A percentile compares a stretch with the other conserved stretches of the same genome.
Evolutionary conservation across 2,329 filamentous ascomycete genomes (phyloP).

Genomic region (Claviceps arundinis): DNA sequence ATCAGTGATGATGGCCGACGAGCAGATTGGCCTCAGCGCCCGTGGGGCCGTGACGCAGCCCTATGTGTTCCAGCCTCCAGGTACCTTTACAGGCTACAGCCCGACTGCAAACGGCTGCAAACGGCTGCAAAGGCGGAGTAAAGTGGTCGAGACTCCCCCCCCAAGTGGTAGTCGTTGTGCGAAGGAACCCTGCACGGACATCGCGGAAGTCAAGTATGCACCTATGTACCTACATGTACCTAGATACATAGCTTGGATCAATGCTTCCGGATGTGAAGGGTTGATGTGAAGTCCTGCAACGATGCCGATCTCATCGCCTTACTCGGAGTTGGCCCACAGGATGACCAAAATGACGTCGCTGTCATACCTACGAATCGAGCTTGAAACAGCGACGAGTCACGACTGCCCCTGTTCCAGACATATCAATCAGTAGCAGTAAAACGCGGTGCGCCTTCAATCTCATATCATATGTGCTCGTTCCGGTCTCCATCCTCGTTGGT

Average conservation of each 20-base stretch:
- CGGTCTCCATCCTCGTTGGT: no score
- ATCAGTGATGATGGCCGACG: conserved; percentile 40
- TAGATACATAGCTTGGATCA: not conserved
- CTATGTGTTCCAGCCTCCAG: conserved; percentile 13
- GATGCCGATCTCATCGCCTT: conserved; percentile 3
- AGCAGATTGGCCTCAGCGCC: conserved; percentile 35
- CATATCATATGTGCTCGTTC: no score
- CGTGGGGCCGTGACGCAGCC: conserved; percentile 26
- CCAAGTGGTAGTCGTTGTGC: conserved; percentile 50
- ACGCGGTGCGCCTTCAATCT: no score
- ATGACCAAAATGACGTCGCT: conserved; percentile 6
- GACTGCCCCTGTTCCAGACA: not conserved
- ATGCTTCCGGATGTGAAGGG: not conserved
- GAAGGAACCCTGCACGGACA: conserved; percentile 45
- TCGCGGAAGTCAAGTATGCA: conserved; percentile 1
- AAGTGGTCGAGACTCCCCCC: conserved; percentile 30
- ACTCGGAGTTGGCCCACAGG: conserved; percentile 1
- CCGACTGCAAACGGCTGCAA: conserved; percentile 28
- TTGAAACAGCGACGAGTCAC: not conserved
- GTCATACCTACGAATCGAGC: no score
- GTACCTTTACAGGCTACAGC: conserved; percentile 11
- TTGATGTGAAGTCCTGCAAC: conserved; percentile 6
- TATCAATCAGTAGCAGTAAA: no score
- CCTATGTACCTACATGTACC: no score
- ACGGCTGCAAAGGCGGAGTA: conserved; percentile 38